phyloP scores from a whole-genome alignment of 495 filamentous ascomycete genomes.

The Polyplosphaeria fusca region DNA sequence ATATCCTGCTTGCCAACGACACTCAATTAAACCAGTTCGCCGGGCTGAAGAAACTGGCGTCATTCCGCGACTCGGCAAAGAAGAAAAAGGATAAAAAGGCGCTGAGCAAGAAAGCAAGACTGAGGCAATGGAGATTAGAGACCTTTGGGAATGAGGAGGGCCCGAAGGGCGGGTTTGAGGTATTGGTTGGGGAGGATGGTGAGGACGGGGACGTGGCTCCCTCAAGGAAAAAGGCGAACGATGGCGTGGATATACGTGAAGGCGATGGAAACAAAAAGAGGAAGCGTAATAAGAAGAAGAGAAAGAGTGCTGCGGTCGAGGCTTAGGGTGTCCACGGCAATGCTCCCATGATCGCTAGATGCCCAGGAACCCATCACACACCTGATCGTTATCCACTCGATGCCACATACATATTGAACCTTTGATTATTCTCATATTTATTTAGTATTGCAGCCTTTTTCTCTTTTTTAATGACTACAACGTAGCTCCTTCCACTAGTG shows the following conservation, averaged over 20 bases:
- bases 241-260: slow-evolving; percentile 11
- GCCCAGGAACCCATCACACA: too few relatives aligned
- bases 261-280: slow-evolving; percentile 22
- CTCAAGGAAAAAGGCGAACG: slow-evolving; percentile 11
- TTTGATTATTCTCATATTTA: too few relatives aligned
- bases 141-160: slow-evolving; percentile 77
- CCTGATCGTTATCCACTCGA: too few relatives aligned
- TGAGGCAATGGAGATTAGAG: slow-evolving; percentile 88
- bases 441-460: too few relatives aligned
- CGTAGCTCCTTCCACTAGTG: too few relatives aligned
- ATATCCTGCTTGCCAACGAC: slow-evolving; percentile 90
- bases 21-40: slow-evolving; percentile 83
- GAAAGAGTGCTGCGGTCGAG: slow-evolving; percentile 15
- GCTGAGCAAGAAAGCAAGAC: slow-evolving; percentile 83
- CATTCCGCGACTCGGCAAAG: slow-evolving; percentile 82
- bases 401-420: too few relatives aligned
- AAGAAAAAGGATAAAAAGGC: slow-evolving; percentile 83
- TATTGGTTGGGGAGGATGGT: slow-evolving; percentile 18
- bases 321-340: too few relatives aligned
- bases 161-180: slow-evolving; percentile 42
- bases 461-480: too few relatives aligned
- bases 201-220: background rate
- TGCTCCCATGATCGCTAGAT: too few relatives aligned
- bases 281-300: slow-evolving; percentile 35
- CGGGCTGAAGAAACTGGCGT: slow-evolving; percentile 89